Percentiles rank a stretch among this genome's conserved stretches.
These are phyloP conservation scores for Phenoliferia sp. DNA, from an alignment of 1,284 basidiomycete genomes.

Conservation along the genomic window DNA sequence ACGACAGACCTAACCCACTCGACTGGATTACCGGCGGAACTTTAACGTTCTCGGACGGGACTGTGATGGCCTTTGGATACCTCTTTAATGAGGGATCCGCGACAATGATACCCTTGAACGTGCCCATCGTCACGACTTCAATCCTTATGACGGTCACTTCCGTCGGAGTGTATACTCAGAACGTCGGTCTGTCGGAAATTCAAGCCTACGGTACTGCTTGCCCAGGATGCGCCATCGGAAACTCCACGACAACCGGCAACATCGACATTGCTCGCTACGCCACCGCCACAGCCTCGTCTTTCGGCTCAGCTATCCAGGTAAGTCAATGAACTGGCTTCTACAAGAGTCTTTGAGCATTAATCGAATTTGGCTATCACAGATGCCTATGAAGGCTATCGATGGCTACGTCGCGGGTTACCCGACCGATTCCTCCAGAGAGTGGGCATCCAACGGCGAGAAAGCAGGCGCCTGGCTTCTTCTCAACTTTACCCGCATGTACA, in stretches of 20 bases:
- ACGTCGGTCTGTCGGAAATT: slow-evolving; percentile 31
- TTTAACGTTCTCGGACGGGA: slow-evolving; percentile 23
- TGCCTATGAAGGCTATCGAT: slow-evolving; percentile 10
- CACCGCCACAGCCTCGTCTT: slow-evolving; percentile 3
- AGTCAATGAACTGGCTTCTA: neutral
- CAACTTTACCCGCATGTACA: slow-evolving; percentile 17
- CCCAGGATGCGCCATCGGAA: slow-evolving; percentile 9
- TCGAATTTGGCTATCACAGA: neutral
- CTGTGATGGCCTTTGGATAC: slow-evolving; percentile 21
- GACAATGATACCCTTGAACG: slow-evolving; percentile 17
- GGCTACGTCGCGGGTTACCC: slow-evolving; percentile 10
- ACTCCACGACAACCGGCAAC: slow-evolving; percentile 1
- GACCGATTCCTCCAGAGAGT: slow-evolving; percentile 19
- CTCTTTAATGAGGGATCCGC: slow-evolving; percentile 28
- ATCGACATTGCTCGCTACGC: neutral
- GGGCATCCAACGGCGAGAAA: slow-evolving; percentile 20
- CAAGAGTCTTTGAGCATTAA: neutral
- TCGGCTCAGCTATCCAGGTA: slow-evolving; percentile 1
- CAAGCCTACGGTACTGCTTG: slow-evolving; percentile 21
- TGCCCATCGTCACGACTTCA: slow-evolving; percentile 15
- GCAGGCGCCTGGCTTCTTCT: slow-evolving; percentile 25
- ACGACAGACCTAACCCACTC: slow-evolving; percentile 23
- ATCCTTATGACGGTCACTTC: slow-evolving; percentile 23
- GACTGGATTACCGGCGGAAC: slow-evolving; percentile 27
- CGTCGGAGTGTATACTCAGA: slow-evolving; percentile 2